Evolutionary conservation across 352 stramenopile species (phyloP), one percentile per base, ranked within the genome.

Genomic region (Phytophthora agathidicida): DNA sequence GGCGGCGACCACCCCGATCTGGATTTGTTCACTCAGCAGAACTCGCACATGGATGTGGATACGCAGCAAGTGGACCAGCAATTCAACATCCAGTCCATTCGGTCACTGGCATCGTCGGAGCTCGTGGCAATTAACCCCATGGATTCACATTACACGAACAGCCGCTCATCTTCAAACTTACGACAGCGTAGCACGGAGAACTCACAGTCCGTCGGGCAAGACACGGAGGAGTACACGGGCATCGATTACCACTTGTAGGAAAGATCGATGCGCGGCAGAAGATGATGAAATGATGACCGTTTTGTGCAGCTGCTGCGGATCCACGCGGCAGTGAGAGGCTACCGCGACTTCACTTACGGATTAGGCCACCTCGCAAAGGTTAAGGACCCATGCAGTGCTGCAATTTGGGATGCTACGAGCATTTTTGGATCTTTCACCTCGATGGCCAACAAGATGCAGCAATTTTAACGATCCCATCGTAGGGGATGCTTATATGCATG

Each of bases 31-130:
- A 89, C 82, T 28, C 83, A 93, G 60, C 86, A 96, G 65, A 92
- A 91, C 65, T 91, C 82, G 39, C 86, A 96, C 72, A 96, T 96
- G 86, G 86, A 96, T 53, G 64, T 96, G 13, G 83, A 93, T 42
- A 91, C 82, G 37, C 66, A 76, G 24, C 77, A 81, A 52, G 73
- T 72, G 24, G 74, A 84, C 52, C 71, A 83, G 22, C 71, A 80
- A 43, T 71, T 76, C 16, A 67, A 76, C 22, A 71, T 91, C n/a
- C 77, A 90, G 44, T 88, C 77, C 8, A 77, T 93, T 35, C 81
- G 83, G 27, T 86, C 80, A 56, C 61, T 93, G 33, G 56, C 73
- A 26, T 86, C 81, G 13, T 81, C 71, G 13, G 83, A 93, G 52
- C 79, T 90, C 23, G 71, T 89, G 27, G 73, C 81, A 13, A 60